Conservation (phyloP, 2,329 filamentous ascomycete species). For the Lanzia echinophila region DNA sequence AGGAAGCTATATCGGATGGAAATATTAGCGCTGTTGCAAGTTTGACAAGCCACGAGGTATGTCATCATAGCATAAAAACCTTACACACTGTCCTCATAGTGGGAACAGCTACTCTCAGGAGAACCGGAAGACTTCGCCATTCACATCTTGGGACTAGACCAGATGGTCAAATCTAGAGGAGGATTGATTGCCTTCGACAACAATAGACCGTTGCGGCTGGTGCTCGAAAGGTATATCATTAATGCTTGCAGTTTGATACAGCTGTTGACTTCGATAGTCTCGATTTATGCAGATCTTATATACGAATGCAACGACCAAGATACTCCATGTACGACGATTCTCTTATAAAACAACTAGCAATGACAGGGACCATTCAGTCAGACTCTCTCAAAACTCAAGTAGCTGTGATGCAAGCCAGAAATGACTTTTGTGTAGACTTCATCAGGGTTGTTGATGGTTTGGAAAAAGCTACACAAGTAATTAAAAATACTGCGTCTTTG, state of each 20-base stretch:
- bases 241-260: neutral
- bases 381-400: neutral
- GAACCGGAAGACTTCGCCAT: neutral
- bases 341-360: neutral
- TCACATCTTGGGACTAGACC: neutral
- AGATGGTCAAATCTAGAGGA: neutral
- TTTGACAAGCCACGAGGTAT: neutral
- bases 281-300: conserved; percentile 2
- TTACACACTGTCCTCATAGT: neutral
- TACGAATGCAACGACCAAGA: neutral
- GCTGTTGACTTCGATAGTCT: neutral
- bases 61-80: neutral
- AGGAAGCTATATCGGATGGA: neutral
- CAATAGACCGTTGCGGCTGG: neutral
- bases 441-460: conserved; percentile 2
- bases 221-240: neutral
- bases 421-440: neutral
- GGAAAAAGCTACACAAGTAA: neutral
- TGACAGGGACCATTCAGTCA: neutral
- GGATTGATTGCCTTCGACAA: neutral
- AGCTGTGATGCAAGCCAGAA: neutral
- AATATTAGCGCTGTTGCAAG: conserved; percentile 2
- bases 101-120: neutral
- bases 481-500: neutral
- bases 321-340: neutral